Evolutionary conservation across 768 basidiomycete genomes (phyloP), one percentile per base, ranked within the genome.

Genomic region (Mycena sanguinolenta): DNA sequence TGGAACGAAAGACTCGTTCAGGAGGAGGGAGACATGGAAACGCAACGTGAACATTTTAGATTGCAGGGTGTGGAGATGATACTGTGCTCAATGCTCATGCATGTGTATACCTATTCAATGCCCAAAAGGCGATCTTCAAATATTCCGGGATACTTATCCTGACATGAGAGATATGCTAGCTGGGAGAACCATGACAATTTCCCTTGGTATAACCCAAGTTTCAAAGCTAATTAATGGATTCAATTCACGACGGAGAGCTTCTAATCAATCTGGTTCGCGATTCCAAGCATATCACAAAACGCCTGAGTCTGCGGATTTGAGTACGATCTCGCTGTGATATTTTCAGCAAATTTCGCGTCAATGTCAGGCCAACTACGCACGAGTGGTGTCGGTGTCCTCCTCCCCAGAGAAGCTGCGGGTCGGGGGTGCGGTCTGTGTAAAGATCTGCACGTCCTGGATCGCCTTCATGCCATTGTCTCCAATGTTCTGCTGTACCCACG

Each of bases 221-320:
- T n/a, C n/a, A n/a, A n/a, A n/a, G n/a, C n/a, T n/a, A 46, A 46
- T 9, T 46, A 46, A n/a, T 21, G 21, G 4, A 46, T 46, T 46
- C 6, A 46, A 27, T 50, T 27, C 2, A n/a, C 44, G 44, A 21
- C 25, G 49, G 27, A 50, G 25, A 25, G 49, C 19, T 50, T 46
- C 21, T n/a, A n/a, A 65, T 54, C 65, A 21, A 87, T 83, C 73
- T 89, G 92, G 81, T 97, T 95, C 69, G 89, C 86, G 44, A 99
- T 87, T 21, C 87, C 88, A 44, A 99, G 78, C 89, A 98, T 88
- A 23, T 81, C 78, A 76, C 94, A 95, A 74, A 98, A 93, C 3
- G 95, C 91, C 61, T 89, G 89, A 0, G 96, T 99, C 77, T 99
- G 96, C 30, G 95, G 93, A 75, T 97, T 97, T 28, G 91, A 88